phyloP scores from a whole-genome alignment of 2,329 filamentous ascomycete species.

The Penicillium sp. region DNA sequence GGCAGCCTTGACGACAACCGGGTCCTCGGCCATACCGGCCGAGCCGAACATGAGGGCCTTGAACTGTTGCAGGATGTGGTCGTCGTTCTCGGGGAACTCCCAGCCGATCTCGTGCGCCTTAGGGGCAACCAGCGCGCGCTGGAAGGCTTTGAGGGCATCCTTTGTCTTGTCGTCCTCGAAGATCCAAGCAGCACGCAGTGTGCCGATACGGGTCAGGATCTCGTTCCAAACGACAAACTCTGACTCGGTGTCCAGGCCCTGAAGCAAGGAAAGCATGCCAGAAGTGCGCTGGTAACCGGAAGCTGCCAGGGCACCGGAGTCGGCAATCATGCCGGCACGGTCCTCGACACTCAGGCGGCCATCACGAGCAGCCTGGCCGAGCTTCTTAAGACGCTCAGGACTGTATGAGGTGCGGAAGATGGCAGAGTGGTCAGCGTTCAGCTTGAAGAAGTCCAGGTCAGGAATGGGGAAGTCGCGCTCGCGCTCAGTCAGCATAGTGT shows the following conservation, averaged over 20 bases:
- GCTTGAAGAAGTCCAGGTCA: slow-evolving; percentile 86
- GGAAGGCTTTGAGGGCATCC: slow-evolving; percentile 78
- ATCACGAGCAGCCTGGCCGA: slow-evolving; percentile 79
- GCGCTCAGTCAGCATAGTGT: slow-evolving; percentile 67
- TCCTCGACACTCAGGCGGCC: slow-evolving; percentile 83
- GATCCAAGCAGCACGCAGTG: slow-evolving; percentile 81
- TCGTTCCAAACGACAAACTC: slow-evolving; percentile 97
- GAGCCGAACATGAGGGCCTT: slow-evolving; percentile 86
- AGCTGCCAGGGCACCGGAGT: slow-evolving; percentile 82
- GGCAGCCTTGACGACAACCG: slow-evolving; percentile 72
- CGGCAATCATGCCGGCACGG: slow-evolving; percentile 89
- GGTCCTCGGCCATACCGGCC: slow-evolving; percentile 77
- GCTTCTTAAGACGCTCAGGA: slow-evolving; percentile 77
- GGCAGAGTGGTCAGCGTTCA: slow-evolving; percentile 91
- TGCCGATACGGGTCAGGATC: slow-evolving; percentile 72
- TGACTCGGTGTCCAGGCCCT: slow-evolving; percentile 75
- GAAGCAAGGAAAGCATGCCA: slow-evolving; percentile 77
- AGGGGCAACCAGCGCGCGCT: slow-evolving; percentile 70
- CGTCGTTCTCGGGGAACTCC: slow-evolving; percentile 79
- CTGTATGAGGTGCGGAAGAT: slow-evolving; percentile 89
- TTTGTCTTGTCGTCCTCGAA: slow-evolving; percentile 72
- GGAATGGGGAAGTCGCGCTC: slow-evolving; percentile 75
- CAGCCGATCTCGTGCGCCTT: slow-evolving; percentile 87
- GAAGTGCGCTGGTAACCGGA: slow-evolving; percentile 94
- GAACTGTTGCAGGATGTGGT: slow-evolving; percentile 89